These are phyloP conservation scores for Macrophomina pseudophaseolina DNA, from an alignment of 2,329 filamentous ascomycete genomes.

Conservation along the genomic window DNA sequence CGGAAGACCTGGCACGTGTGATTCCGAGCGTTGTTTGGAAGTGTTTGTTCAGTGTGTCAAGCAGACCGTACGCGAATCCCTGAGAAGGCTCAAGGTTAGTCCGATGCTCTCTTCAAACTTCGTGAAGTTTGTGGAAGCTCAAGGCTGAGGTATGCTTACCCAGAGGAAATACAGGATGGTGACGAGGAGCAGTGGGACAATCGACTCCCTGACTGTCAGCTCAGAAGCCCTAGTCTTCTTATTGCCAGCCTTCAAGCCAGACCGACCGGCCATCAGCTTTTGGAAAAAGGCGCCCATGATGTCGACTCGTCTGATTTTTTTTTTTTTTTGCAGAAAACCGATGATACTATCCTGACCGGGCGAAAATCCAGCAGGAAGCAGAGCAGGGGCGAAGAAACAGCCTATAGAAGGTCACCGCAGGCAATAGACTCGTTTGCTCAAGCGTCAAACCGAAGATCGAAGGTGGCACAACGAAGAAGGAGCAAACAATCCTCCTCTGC, in stretches of 20 bases:
- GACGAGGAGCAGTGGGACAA: slow-evolving; percentile 70
- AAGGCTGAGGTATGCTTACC: slow-evolving; percentile 52
- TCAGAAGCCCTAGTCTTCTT: slow-evolving; percentile 62
- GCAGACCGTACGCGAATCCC: slow-evolving; percentile 62
- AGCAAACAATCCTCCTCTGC: background rate
- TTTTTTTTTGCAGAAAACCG: background rate
- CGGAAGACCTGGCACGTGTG: slow-evolving; percentile 50
- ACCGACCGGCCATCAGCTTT: slow-evolving; percentile 21
- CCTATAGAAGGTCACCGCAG: background rate
- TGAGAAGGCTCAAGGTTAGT: slow-evolving; percentile 27
- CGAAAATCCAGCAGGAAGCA: too few relatives aligned
- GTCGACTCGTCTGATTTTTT: background rate
- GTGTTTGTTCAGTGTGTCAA: slow-evolving; percentile 60
- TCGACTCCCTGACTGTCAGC: slow-evolving; percentile 69
- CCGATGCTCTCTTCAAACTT: background rate
- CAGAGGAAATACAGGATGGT: slow-evolving; percentile 70
- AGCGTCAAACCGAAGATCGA: background rate
- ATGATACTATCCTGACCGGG: background rate
- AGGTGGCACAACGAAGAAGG: background rate
- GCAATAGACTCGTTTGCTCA: background rate
- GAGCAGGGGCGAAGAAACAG: background rate
- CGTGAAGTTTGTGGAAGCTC: too few relatives aligned
- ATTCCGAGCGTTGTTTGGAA: slow-evolving; percentile 53
- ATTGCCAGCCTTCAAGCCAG: slow-evolving; percentile 31
- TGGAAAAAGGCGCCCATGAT: slow-evolving; percentile 19